These are phyloP conservation scores for Gardenia jasminoides DNA, from an alignment of 257 asterid genomes.

Conservation along the genomic window DNA sequence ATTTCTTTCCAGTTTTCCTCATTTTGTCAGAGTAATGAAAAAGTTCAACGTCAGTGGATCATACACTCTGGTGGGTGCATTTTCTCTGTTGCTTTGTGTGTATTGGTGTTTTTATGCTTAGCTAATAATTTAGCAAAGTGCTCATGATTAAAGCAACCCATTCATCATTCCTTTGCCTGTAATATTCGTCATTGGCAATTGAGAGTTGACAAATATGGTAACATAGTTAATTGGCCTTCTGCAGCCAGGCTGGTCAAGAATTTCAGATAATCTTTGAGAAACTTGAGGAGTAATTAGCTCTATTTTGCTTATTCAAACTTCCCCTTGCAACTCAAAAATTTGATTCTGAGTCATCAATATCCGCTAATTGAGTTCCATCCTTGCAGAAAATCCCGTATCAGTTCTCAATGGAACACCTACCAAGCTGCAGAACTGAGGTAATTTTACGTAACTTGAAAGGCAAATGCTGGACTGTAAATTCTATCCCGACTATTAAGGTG, in stretches of 20 bases:
- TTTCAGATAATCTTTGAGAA: not conserved
- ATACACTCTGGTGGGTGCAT: conserved; percentile 73
- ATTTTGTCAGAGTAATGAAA: conserved; percentile 85
- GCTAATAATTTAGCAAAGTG: not conserved
- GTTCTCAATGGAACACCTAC: conserved; percentile 79
- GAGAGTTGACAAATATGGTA: not conserved
- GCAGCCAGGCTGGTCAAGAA: not conserved
- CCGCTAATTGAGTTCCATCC: conserved; percentile 23
- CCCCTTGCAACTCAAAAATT: not conserved
- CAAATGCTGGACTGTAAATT: conserved; percentile 82
- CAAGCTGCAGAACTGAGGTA: conserved; percentile 67
- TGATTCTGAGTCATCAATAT: not conserved
- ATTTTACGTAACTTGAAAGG: conserved; percentile 69
- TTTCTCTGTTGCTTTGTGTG: conserved; percentile 8
- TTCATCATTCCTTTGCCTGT: not conserved
- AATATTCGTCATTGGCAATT: not conserved
- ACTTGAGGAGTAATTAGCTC: not conserved
- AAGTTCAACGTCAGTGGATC: conserved; percentile 90
- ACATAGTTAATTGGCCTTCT: not conserved
- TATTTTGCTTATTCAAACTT: not conserved
- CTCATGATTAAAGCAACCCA: not conserved
- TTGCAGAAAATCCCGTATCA: conserved; percentile 82
- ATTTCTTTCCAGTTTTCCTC: conserved; percentile 73
- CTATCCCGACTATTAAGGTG: conserved; percentile 78
- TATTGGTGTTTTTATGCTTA: not conserved